A percentile compares a stretch with the other conserved stretches of the same genome.
Evolutionary conservation across 225 moss, liverwort and hornwort species (phyloP).

Genomic region (Pseudoscleropodium purum): DNA sequence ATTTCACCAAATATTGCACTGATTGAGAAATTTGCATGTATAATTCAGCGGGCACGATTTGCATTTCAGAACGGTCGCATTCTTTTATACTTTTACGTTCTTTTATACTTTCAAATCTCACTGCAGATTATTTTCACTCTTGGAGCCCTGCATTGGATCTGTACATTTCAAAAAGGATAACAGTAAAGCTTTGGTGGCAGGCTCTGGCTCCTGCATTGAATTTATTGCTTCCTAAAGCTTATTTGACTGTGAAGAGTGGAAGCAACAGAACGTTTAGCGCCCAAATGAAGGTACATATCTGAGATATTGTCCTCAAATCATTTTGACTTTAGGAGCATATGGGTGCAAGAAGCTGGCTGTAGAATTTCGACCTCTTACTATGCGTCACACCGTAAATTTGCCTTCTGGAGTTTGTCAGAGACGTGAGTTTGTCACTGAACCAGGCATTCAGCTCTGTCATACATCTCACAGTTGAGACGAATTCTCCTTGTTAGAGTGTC

Average conservation of each 20-base stretch:
- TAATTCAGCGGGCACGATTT: neutral
- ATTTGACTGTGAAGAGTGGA: slow-evolving; percentile 49
- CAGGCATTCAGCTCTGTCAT: neutral
- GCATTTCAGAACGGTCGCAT: neutral
- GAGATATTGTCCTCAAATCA: neutral
- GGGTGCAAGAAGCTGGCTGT: neutral
- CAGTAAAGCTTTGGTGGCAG: slow-evolving; percentile 6
- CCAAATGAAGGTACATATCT: slow-evolving; percentile 52
- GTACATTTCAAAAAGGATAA: neutral
- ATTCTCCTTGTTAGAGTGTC: neutral
- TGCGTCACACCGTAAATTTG: neutral
- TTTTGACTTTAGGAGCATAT: neutral
- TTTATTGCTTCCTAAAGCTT: slow-evolving; percentile 62
- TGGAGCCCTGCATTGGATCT: slow-evolving; percentile 1
- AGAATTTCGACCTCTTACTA: neutral
- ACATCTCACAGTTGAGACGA: neutral
- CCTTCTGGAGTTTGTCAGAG: neutral
- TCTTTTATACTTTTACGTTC: neutral
- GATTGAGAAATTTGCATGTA: neutral
- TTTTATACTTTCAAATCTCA: neutral
- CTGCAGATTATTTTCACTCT: neutral
- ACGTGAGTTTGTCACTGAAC: neutral
- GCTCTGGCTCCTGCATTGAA: slow-evolving; percentile 37
- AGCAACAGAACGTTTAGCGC: slow-evolving; percentile 31
- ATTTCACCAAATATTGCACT: neutral